These are phyloP conservation scores for Boletus subparvulus DNA, from an alignment of 768 basidiomycete species.

Conservation along the genomic window DNA sequence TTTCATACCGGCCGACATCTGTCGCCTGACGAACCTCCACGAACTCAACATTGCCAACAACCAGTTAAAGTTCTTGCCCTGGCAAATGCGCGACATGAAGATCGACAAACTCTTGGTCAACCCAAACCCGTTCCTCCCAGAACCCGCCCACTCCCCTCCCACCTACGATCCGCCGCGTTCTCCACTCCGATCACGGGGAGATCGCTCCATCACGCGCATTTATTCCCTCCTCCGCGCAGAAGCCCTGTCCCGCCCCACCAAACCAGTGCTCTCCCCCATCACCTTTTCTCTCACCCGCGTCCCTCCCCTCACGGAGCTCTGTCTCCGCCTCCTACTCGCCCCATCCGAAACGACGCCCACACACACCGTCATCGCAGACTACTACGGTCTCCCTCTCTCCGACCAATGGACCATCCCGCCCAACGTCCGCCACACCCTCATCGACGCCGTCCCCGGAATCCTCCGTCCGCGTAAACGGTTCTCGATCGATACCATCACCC, in stretches of 20 bases:
- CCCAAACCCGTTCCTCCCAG: constrained; percentile 59
- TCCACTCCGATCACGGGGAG: constrained; percentile 1
- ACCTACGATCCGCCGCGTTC: neutral
- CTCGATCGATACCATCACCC: constrained; percentile 7
- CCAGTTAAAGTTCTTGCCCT: constrained; percentile 56
- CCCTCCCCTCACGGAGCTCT: constrained; percentile 38
- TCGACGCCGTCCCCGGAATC: constrained; percentile 30
- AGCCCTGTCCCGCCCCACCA: neutral
- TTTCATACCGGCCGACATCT: constrained; percentile 63
- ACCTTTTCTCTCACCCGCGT: constrained; percentile 19
- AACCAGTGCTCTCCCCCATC: constrained; percentile 20
- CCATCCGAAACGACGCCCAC: constrained; percentile 13
- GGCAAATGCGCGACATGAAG: constrained; percentile 62
- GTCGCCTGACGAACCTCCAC: constrained; percentile 48
- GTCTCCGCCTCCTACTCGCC: constrained; percentile 38
- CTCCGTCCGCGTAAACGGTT: constrained; percentile 25
- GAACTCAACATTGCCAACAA: constrained; percentile 66
- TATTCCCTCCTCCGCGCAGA: constrained; percentile 8
- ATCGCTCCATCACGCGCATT: constrained; percentile 14
- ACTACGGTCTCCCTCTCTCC: constrained; percentile 33
- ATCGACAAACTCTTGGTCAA: constrained; percentile 47
- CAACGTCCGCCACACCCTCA: constrained; percentile 25
- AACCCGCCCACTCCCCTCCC: constrained; percentile 25
- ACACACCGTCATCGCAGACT: constrained; percentile 19
- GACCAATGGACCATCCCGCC: constrained; percentile 29